Evolutionary conservation across 2,329 filamentous ascomycete genomes (phyloP), one percentile per base, ranked within the genome.

Genomic region (Parafenestella ontariensis): DNA sequence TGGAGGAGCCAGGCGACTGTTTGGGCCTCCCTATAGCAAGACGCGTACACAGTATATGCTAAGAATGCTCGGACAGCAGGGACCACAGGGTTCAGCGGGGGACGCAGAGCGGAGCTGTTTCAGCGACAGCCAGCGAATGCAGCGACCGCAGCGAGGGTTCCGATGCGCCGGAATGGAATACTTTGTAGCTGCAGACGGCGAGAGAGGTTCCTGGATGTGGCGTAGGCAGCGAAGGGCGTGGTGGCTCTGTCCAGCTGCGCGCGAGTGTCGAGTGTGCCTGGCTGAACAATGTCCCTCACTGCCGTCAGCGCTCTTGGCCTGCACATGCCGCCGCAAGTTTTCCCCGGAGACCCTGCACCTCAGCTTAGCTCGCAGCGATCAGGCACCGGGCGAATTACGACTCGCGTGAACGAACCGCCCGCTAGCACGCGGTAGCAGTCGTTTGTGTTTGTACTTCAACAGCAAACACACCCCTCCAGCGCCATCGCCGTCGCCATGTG

Each of bases 31-130:
- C 48, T 54, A 40, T 52, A 31, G 33, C 28, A 49, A 51, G 64
- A 66, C 64, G 64, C 65, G 64, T 65, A 58, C 46, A 56, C 62
- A 51, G 58, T 42, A 37, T 42, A 43, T 65, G 57, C 61, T 69
- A 66, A 68, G 65, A 71, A 70, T 68, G 69, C 59, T 66, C 34
- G 59, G 60, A 18, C 56, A 56, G 54, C 57, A 56, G 46, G 58
- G 62, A 64, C 60, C 48, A 56, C 59, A 49, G 56, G 59, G 52
- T 59, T 63, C 24, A 58, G 67, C 60, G 63, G 62, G 62, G 58
- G 60, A 40, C 36, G 49, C 41, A 40, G 54, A 47, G 51, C 50
- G 57, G 52, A 46, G 31, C 50, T 61, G 67, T 72, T 69, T 71
- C 68, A 69, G 61, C 55, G 46, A 48, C 42, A 39, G 50, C 42